Percentiles rank a stretch among this genome's conserved stretches.
These are phyloP conservation scores for Cercospora sp. DNA, from an alignment of 2,329 filamentous ascomycete species.

Conservation along the genomic window DNA sequence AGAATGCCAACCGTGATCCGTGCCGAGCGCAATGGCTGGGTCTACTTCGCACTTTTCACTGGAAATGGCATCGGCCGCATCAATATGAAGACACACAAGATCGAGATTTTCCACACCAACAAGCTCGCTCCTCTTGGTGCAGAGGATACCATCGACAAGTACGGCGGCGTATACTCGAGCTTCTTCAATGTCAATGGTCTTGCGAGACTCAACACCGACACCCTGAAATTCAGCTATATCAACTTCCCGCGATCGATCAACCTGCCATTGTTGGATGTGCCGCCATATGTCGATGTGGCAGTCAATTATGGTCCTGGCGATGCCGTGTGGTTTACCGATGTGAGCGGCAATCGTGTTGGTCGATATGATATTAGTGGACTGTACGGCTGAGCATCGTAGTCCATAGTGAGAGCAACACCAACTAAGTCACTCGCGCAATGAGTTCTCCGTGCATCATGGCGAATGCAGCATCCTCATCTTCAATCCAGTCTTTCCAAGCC, in stretches of 20 bases:
- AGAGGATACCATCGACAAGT: conserved; percentile 27
- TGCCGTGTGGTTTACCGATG: conserved; percentile 23
- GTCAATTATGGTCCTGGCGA: conserved; percentile 28
- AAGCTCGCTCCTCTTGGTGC: conserved; percentile 20
- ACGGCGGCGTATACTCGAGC: conserved; percentile 25
- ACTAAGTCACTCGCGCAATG: conserved; percentile 12
- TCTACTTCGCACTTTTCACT: conserved; percentile 26
- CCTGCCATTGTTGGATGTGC: conserved; percentile 16
- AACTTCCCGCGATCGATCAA: conserved; percentile 12
- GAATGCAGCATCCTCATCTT: conserved; percentile 23
- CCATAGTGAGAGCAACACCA: not conserved
- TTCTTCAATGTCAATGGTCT: conserved; percentile 23
- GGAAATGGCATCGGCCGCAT: conserved; percentile 27
- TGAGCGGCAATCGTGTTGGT: conserved; percentile 22
- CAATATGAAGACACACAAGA: conserved; percentile 22
- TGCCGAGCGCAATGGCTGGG: conserved; percentile 24
- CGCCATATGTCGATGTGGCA: conserved; percentile 25
- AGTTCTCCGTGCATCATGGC: conserved; percentile 28
- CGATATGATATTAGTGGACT: conserved; percentile 17
- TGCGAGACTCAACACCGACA: conserved; percentile 23
- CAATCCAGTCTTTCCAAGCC: conserved; percentile 29
- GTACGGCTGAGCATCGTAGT: not conserved
- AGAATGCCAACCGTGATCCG: conserved; percentile 25
- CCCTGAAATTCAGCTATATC: conserved; percentile 21
- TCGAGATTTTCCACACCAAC: conserved; percentile 27